Evolutionary conservation across 352 stramenopile species (phyloP).

Genomic region (Phytophthora colocasiae): DNA sequence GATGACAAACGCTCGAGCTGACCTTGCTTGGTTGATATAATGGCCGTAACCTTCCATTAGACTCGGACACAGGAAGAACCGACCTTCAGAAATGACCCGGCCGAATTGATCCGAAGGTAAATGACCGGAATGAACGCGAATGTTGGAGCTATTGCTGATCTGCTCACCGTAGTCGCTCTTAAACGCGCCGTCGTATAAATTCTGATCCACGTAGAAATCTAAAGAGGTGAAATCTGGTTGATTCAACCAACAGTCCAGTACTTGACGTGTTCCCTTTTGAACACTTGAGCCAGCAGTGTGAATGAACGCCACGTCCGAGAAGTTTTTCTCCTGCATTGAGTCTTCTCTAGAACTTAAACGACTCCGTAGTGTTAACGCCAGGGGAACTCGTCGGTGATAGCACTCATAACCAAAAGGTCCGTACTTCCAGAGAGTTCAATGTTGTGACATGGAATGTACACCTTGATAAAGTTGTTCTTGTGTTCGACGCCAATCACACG

Average conservation of each 20-base stretch:
- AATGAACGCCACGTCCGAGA: conserved; percentile 43
- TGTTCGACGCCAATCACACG: too few relatives aligned
- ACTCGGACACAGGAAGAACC: conserved; percentile 68
- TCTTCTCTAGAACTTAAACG: too few relatives aligned
- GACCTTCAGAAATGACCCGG: conserved; percentile 26
- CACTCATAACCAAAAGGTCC: too few relatives aligned
- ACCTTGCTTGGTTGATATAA: conserved; percentile 74
- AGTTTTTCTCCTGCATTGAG: conserved; percentile 33
- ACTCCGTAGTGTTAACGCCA: background rate
- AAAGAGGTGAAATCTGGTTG: conserved; percentile 44
- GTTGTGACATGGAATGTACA: too few relatives aligned
- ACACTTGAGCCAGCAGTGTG: conserved; percentile 54
- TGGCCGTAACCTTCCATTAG: conserved; percentile 68
- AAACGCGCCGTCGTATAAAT: conserved; percentile 31
- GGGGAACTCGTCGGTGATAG: too few relatives aligned
- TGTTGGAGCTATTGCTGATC: conserved; percentile 1
- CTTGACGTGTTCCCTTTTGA: conserved; percentile 50
- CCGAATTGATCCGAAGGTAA: conserved; percentile 36
- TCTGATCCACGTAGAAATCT: conserved; percentile 49
- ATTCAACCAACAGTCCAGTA: conserved; percentile 53
- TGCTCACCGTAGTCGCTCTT: conserved; percentile 17
- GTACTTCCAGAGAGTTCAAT: too few relatives aligned
- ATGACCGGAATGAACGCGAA: conserved; percentile 12
- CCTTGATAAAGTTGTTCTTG: too few relatives aligned
- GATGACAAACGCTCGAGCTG: conserved; percentile 55